These are phyloP conservation scores for Andrographis paniculata DNA, from an alignment of 305 asterid genomes.

Conservation along the genomic window DNA sequence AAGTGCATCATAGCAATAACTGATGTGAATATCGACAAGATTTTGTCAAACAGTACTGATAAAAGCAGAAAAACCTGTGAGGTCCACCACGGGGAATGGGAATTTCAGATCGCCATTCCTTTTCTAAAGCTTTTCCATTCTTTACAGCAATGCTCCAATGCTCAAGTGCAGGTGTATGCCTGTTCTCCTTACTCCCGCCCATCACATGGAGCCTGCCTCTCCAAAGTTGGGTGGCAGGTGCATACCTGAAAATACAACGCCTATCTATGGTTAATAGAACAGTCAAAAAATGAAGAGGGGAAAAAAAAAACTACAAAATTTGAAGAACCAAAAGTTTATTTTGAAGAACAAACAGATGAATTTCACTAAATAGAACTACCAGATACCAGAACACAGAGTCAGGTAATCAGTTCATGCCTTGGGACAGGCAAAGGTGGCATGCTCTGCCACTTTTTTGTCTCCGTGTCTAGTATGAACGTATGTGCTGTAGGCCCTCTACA, in stretches of 20 bases:
- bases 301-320: neutral
- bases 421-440: constrained; percentile 85
- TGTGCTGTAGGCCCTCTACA: constrained; percentile 89
- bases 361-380: neutral
- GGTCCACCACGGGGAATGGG: constrained; percentile 99
- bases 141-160: constrained; percentile 98
- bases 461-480: constrained; percentile 74
- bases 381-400: constrained; percentile 13
- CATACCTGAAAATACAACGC: constrained; percentile 51
- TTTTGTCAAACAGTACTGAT: constrained; percentile 5
- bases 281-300: neutral
- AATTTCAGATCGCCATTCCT: constrained; percentile 70
- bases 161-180: constrained; percentile 67
- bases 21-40: neutral
- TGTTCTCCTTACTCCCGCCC: constrained; percentile 98
- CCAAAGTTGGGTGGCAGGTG: constrained; percentile 98
- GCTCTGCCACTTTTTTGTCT: constrained; percentile 60
- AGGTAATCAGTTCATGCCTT: constrained; percentile 35
- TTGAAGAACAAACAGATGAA: constrained; percentile 11
- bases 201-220: constrained; percentile 94
- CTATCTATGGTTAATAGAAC: neutral
- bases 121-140: constrained; percentile 82
- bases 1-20: neutral
- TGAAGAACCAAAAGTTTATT: constrained; percentile 5
- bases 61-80: constrained; percentile 54